Conservation (phyloP, 2,329 filamentous ascomycete species). For the Fusarium anguioides region DNA sequence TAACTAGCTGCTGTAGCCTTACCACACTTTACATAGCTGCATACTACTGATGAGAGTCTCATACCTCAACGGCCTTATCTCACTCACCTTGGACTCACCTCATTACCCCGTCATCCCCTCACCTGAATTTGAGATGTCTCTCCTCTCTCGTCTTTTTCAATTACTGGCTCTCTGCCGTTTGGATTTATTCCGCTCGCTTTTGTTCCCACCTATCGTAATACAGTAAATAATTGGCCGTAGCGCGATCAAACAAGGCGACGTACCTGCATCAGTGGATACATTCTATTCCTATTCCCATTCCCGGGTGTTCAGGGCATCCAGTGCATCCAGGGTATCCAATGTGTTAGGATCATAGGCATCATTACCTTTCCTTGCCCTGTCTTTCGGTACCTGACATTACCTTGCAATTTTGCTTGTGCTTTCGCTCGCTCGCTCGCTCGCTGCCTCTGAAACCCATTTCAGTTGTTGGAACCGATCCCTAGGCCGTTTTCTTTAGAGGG, state of each 20-base stretch:
- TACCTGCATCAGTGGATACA: constrained; percentile 44
- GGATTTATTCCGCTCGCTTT: constrained; percentile 26
- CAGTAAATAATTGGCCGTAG: constrained; percentile 37
- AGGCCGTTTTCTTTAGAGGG: constrained; percentile 17
- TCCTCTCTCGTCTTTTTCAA: not conserved
- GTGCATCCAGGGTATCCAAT: not conserved
- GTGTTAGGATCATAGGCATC: constrained; percentile 1
- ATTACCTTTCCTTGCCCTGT: not conserved
- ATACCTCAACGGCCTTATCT: constrained; percentile 18
- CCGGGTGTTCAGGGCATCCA: not conserved
- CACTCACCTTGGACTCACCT: constrained; percentile 28
- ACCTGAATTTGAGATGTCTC: constrained; percentile 4
- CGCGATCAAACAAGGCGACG: constrained; percentile 43
- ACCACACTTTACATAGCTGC: constrained; percentile 14
- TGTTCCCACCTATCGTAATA: constrained; percentile 8
- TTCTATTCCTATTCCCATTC: constrained; percentile 14
- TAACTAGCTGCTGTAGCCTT: constrained; percentile 2
- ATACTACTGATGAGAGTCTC: not conserved
- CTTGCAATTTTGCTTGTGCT: constrained; percentile 18
- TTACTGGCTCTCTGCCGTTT: constrained; percentile 24
- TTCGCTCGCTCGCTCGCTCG: not conserved
- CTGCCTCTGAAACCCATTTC: constrained; percentile 17
- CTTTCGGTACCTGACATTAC: constrained; percentile 7
- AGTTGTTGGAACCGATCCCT: constrained; percentile 22
- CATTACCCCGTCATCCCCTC: constrained; percentile 34